Conservation (phyloP, 495 filamentous ascomycete species). For the Aspergillus sparsus region DNA sequence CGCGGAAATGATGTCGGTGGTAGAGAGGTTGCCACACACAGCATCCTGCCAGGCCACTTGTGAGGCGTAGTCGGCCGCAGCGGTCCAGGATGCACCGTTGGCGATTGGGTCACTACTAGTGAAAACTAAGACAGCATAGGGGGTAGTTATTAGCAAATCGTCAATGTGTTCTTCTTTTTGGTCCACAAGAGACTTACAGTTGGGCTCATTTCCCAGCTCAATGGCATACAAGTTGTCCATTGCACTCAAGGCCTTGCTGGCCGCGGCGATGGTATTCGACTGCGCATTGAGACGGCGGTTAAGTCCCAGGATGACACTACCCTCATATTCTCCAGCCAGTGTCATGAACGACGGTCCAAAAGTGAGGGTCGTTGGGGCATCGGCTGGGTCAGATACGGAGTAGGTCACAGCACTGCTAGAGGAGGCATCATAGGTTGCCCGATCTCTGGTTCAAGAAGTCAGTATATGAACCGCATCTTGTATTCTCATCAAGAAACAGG, state of each 20-base stretch:
- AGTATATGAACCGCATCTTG: neutral
- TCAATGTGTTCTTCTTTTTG: neutral
- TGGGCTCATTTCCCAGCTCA: conserved; percentile 63
- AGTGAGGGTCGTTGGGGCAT: conserved; percentile 56
- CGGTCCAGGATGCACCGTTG: conserved; percentile 51
- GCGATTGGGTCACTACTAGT: conserved; percentile 50
- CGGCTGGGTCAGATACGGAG: conserved; percentile 52
- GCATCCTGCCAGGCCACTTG: conserved; percentile 56
- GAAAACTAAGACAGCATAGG: conserved; percentile 15
- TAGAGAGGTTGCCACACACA: conserved; percentile 51
- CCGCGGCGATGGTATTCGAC: conserved; percentile 57
- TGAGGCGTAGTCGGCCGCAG: conserved; percentile 52
- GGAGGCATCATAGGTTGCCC: conserved; percentile 54
- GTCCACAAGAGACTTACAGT: conserved; percentile 45
- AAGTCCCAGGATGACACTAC: conserved; percentile 56
- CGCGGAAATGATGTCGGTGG: conserved; percentile 51
- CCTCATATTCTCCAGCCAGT: conserved; percentile 52
- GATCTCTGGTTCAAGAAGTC: conserved; percentile 34
- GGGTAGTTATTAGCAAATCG: neutral
- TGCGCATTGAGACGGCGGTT: conserved; percentile 59
- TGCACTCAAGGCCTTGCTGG: conserved; percentile 44
- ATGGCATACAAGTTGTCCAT: conserved; percentile 57
- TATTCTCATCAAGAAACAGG: no score
- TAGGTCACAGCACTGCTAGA: conserved; percentile 55
- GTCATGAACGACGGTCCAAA: conserved; percentile 58